Percentiles rank a stretch among this genome's conserved stretches.
Evolutionary conservation across 805 yeast species (phyloP).

Genomic region (Yarrowia osloensis): DNA sequence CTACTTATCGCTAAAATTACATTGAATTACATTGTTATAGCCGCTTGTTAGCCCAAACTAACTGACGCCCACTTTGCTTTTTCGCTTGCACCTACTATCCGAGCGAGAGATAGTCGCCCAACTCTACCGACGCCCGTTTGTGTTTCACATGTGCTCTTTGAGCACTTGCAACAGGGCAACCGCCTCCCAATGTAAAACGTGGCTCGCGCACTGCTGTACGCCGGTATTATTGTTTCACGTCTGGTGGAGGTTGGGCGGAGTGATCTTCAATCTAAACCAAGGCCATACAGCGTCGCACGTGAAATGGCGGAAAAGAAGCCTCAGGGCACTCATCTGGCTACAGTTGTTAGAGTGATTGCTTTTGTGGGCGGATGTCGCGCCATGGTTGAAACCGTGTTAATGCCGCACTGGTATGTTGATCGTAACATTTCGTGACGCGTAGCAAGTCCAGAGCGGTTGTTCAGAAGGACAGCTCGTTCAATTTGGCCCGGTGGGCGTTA

Average conservation of each 20-base stretch:
- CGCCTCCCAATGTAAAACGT: not conserved
- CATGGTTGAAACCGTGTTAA: constrained; percentile 6
- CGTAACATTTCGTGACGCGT: not conserved
- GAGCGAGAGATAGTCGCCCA: not conserved
- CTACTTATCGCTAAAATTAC: not conserved
- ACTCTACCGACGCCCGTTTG: not conserved
- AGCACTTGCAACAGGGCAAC: not conserved
- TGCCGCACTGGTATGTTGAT: constrained; percentile 24
- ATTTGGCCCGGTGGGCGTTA: not conserved
- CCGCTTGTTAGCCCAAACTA: not conserved
- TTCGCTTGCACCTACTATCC: constrained; percentile 14
- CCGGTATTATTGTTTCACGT: not conserved
- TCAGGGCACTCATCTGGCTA: too few species aligned
- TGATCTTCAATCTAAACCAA: not conserved
- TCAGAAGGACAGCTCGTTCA: too few species aligned
- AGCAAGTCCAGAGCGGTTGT: too few species aligned
- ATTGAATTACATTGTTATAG: not conserved
- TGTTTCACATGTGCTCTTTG: constrained; percentile 13
- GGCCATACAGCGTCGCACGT: not conserved
- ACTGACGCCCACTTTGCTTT: not conserved
- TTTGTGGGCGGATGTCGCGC: not conserved
- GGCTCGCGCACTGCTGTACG: not conserved
- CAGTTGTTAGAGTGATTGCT: not conserved
- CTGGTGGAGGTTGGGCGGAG: constrained; percentile 5
- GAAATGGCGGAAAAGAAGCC: too few species aligned